Percentiles rank a stretch among this genome's conserved stretches.
Conservation (phyloP, 2,329 filamentous ascomycete genomes). For the Coleophoma eucalyptorum region DNA sequence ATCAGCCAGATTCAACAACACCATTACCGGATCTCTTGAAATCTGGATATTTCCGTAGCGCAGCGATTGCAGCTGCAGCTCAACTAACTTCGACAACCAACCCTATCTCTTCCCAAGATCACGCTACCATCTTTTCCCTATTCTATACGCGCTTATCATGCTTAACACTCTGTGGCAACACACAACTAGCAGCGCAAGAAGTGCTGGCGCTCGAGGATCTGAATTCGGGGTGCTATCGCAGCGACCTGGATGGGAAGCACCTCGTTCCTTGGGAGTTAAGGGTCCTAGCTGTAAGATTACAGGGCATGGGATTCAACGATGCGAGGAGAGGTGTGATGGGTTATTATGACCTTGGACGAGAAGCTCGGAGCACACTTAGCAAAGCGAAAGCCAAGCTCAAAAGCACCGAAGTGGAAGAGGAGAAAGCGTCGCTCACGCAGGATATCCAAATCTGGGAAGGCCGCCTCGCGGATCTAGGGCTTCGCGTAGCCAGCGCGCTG, state of each 20-base stretch:
- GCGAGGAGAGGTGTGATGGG: conserved; percentile 80
- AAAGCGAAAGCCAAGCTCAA: background rate
- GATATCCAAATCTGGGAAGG: conserved; percentile 64
- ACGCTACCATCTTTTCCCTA: conserved; percentile 67
- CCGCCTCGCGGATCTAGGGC: conserved; percentile 71
- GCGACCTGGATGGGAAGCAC: conserved; percentile 50
- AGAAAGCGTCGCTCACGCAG: conserved; percentile 1
- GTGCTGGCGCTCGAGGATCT: conserved; percentile 61
- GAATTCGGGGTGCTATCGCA: conserved; percentile 51
- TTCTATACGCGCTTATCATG: conserved; percentile 80
- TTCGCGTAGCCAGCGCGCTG: conserved; percentile 61
- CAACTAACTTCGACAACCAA: conserved; percentile 50
- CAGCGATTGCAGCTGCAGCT: conserved; percentile 65
- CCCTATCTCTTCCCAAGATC: conserved; percentile 46
- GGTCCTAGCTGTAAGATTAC: conserved; percentile 76
- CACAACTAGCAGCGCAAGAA: conserved; percentile 64
- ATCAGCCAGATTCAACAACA: conserved; percentile 59
- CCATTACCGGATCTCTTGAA: conserved; percentile 66
- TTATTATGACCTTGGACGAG: conserved; percentile 82
- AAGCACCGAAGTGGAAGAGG: conserved; percentile 26
- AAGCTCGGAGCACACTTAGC: conserved; percentile 62
- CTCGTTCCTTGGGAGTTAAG: conserved; percentile 86
- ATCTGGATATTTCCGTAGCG: conserved; percentile 74
- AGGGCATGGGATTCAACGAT: conserved; percentile 84
- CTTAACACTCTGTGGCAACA: conserved; percentile 73